Evolutionary conservation across 78 protist genomes (phyloP), one percentile per base, ranked within the genome.

Genomic region (Dictyostelium intermedium): DNA sequence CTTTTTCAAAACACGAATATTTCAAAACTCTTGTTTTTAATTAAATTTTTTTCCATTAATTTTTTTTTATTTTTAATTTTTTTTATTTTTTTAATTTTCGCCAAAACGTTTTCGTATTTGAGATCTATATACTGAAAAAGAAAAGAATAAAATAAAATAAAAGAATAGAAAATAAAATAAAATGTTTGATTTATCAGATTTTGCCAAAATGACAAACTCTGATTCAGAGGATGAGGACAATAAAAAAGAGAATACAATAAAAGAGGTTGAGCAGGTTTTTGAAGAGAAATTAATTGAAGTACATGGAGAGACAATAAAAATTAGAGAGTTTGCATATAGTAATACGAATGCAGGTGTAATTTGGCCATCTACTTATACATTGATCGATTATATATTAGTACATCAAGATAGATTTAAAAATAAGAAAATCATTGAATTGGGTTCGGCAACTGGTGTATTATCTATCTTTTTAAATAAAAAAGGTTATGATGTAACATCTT

Each of bases 171-270:
- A 66, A 66, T 0, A 30, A 30, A 30, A 69, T 14, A 69, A 69
- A 30, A 70, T 72, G 79, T 41, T 78, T 76, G 83, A 87, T 63
- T 63, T 87, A 87, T 60, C 86, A 30, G 93, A 87, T 63, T 87
- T 87, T 78, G 66, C 93, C n/a, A 87, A 87, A 70, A 37, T 87
- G 76, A 87, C 93, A 50, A 87, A 87, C 45, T 78, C 93, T 30
- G 93, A 87, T 69, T 78, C 85, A 56, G 92, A 85, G 69, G 92
- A 85, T 53, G 92, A 85, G 18, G 39, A 39, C 16, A 30, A 34
- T 32, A 37, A 11, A 25, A 79, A 87, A 4, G 60, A 77, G 27
- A 39, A 82, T n/a, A 39, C 1, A 8, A 37, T 7, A n/a, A 37
- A 35, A 37, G 39, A n/a, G n/a, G 41, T 27, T 0, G 76, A 63